Percentiles rank a stretch among this genome's conserved stretches.
Conservation (phyloP, 257 asterid genomes). For the Solanum sejunctum region DNA sequence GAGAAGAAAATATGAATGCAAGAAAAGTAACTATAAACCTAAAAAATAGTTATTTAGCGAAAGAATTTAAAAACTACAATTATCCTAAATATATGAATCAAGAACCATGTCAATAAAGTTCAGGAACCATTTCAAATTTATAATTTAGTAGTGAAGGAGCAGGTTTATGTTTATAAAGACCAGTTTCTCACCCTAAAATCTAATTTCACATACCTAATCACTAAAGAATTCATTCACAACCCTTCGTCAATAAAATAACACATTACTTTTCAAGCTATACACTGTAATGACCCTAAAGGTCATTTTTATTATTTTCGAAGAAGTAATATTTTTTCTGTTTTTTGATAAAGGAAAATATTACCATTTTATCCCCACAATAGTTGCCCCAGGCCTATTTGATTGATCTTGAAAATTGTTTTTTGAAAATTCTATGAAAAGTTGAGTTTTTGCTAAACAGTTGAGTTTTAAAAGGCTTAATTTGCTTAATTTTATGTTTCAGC, state of each 20-base stretch:
- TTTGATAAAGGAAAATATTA: too few relatives aligned
- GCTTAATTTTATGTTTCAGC: too few relatives aligned
- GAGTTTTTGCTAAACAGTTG: too few relatives aligned
- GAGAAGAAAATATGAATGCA: not conserved
- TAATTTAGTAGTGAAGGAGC: not conserved
- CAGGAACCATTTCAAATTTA: not conserved
- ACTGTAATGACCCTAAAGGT: too few relatives aligned
- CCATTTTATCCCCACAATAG: too few relatives aligned
- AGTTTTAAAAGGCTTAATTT: too few relatives aligned
- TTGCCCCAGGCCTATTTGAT: too few relatives aligned
- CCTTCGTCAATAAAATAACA: not conserved
- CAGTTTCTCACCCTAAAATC: not conserved
- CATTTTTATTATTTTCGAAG: too few relatives aligned
- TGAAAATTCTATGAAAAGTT: too few relatives aligned
- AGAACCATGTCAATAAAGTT: not conserved
- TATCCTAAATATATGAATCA: not conserved
- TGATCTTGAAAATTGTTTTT: too few relatives aligned
- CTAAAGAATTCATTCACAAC: not conserved
- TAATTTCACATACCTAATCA: not conserved
- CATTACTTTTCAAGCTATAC: not conserved
- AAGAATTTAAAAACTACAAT: not conserved
- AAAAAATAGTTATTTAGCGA: not conserved
- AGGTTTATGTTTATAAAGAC: not conserved
- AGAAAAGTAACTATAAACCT: not conserved
- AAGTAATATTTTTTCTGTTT: too few relatives aligned